Base-by-base conservation (phyloP, 148 eudicot species). In the Heliamphora exappendiculata region DNA sequence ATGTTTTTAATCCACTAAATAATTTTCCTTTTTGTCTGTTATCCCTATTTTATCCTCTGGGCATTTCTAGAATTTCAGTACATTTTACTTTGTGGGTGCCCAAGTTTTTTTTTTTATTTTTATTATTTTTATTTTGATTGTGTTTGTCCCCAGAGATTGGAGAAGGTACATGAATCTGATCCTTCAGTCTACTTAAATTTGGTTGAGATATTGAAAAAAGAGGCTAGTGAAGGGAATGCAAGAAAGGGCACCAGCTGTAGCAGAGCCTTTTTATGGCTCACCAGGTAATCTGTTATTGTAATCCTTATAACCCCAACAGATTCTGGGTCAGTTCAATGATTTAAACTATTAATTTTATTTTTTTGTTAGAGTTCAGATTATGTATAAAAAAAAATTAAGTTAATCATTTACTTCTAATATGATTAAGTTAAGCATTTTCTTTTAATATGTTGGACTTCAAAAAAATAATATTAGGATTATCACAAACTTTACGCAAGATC, bases 231-330 rank as follows among this genome's bases (percentile, higher is more conserved):
- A 78, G 85, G 94, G 70, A 86, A 69, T 33, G 90, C 94, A 64
- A 94, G 81, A 80, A 89, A 84, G 64, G 74, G 72, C 73, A 83
- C 85, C 67, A 90, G 90, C 63, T 89, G 88, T 69, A 86, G 88
- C 71, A 90, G 85, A 81, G 93, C 94, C 75, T 79, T 94, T 78
- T 77, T 94, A 50, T 94, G 98, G 98, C 98, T 94, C 45, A 91
- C 89, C 71, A 87, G 98, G 98, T 91, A 82, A 67, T 47, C 11
- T 11, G 11, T 64, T n/a, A 13, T n/a, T n/a, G n/a, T n/a, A n/a
- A n/a, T n/a, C n/a, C n/a, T n/a, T n/a, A n/a, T n/a, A n/a, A n/a
- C n/a, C n/a, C n/a, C n/a, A n/a, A n/a, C n/a, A n/a, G n/a, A n/a
- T n/a, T n/a, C n/a, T n/a, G n/a, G n/a, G n/a, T n/a, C n/a, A n/a